A percentile compares a stretch with the other conserved stretches of the same genome.
phyloP scores from a whole-genome alignment of 2,329 filamentous ascomycete genomes.

The Conoideocrella luteorostrata region DNA sequence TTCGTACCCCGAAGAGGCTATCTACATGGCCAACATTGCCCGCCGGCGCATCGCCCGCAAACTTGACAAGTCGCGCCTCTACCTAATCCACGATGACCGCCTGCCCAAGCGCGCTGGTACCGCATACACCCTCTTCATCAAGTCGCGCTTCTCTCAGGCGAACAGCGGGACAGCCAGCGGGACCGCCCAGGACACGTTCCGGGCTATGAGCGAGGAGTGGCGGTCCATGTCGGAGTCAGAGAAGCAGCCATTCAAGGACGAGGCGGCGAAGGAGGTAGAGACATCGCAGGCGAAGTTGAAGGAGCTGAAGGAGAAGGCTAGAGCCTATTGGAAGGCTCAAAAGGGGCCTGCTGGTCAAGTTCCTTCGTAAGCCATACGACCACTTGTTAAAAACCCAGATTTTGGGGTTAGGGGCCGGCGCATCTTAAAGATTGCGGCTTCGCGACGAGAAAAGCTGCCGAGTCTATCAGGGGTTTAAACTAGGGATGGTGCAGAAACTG shows the following conservation, averaged over 20 bases:
- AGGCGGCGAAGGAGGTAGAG: slow-evolving; percentile 13
- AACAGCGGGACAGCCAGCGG: slow-evolving; percentile 17
- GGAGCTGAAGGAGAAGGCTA: slow-evolving; percentile 21
- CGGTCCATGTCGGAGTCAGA: slow-evolving; percentile 33
- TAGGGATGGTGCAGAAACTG: too few relatives aligned
- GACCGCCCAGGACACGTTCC: slow-evolving; percentile 15
- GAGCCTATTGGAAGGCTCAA: slow-evolving; percentile 14
- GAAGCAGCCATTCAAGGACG: slow-evolving; percentile 34
- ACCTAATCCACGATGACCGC: slow-evolving; percentile 39
- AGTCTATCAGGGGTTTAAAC: too few relatives aligned
- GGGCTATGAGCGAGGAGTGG: slow-evolving; percentile 33
- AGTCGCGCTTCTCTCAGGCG: slow-evolving; percentile 25
- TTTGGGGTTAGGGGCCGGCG: too few relatives aligned
- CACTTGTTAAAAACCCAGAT: too few relatives aligned
- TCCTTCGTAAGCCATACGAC: slow-evolving; percentile 7
- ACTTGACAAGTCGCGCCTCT: slow-evolving; percentile 17
- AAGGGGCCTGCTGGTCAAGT: slow-evolving; percentile 6
- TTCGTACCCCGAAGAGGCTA: slow-evolving; percentile 30
- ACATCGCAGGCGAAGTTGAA: slow-evolving; percentile 16
- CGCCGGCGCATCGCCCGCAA: slow-evolving; percentile 36
- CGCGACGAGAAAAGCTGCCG: too few relatives aligned
- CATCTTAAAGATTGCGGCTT: too few relatives aligned
- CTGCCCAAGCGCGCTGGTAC: slow-evolving; percentile 32
- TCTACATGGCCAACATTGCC: slow-evolving; percentile 41
- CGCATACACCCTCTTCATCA: slow-evolving; percentile 31